These are phyloP conservation scores for Akebia trifoliata DNA, from an alignment of 164 flowering plant genomes.

Conservation along the genomic window DNA sequence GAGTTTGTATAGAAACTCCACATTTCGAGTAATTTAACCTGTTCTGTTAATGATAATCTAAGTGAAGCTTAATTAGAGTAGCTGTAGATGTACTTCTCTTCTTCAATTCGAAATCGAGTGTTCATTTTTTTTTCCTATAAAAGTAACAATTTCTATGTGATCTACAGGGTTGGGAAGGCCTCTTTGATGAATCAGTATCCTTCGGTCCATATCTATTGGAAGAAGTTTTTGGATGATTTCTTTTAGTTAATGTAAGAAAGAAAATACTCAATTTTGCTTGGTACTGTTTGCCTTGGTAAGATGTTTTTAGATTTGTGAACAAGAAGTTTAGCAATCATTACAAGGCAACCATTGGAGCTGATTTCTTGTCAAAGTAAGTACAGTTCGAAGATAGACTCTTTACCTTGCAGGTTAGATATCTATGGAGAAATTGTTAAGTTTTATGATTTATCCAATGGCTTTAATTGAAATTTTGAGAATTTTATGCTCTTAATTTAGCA, in stretches of 20 bases:
- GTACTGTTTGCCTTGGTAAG: slow-evolving; percentile 23
- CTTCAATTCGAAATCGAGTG: neutral
- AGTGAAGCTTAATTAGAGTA: too few relatives aligned
- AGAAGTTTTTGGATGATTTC: neutral
- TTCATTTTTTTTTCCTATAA: neutral
- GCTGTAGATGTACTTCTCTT: neutral
- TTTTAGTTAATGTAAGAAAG: too few relatives aligned
- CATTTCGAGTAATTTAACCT: too few relatives aligned
- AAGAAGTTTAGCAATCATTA: slow-evolving; percentile 87
- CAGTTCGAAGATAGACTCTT: slow-evolving; percentile 84
- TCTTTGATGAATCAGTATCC: slow-evolving; percentile 90
- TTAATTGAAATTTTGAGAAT: too few relatives aligned
- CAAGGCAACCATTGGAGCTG: slow-evolving; percentile 90
- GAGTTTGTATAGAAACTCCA: too few relatives aligned
- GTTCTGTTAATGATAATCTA: too few relatives aligned
- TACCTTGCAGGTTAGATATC: slow-evolving; percentile 63
- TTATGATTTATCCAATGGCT: neutral
- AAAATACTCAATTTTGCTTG: too few relatives aligned
- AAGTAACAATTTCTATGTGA: neutral
- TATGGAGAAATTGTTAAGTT: neutral
- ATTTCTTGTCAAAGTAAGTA: slow-evolving; percentile 85
- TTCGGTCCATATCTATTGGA: neutral
- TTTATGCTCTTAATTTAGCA: too few relatives aligned
- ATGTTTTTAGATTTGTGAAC: slow-evolving; percentile 61
- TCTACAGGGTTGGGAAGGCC: slow-evolving; percentile 77